A percentile compares a stretch with the other conserved stretches of the same genome.
These are phyloP conservation scores for Eimeria tenella DNA, from an alignment of 169 alveolate species.

Conservation along the genomic window DNA sequence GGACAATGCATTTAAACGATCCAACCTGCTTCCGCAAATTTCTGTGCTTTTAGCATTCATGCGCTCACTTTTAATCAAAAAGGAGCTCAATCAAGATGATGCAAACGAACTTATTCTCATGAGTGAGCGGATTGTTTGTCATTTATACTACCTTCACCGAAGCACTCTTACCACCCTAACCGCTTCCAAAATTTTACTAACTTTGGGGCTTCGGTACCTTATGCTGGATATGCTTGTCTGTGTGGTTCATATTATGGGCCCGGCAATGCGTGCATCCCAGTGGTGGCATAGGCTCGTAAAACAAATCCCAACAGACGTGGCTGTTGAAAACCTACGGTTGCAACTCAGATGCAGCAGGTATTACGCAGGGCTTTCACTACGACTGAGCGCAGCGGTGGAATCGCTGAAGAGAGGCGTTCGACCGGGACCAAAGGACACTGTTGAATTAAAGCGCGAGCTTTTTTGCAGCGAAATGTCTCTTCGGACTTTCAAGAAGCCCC, in stretches of 20 bases:
- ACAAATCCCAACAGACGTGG: not conserved
- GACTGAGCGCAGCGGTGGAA: slow-evolving; percentile 18
- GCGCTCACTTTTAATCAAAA: not conserved
- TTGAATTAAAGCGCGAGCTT: not conserved
- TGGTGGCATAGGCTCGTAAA: not conserved
- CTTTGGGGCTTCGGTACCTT: slow-evolving; percentile 19
- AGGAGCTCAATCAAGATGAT: not conserved
- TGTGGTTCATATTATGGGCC: not conserved
- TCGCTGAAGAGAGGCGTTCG: not conserved
- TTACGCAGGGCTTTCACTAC: not conserved
- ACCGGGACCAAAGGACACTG: not conserved
- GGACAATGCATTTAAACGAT: not conserved
- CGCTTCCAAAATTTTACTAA: not conserved
- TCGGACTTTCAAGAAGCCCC: not conserved
- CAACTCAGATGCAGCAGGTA: not conserved
- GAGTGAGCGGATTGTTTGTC: not conserved
- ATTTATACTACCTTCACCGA: not conserved
- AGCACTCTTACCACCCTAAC: not conserved
- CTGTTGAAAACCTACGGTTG: not conserved
- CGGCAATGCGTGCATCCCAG: not conserved
- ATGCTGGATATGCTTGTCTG: slow-evolving; percentile 1
- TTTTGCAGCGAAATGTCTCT: not conserved
- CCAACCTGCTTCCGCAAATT: not conserved
- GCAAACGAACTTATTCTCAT: not conserved
- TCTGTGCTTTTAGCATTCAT: not conserved